Conservation (phyloP, 1,284 basidiomycete genomes). For the Tylopilus sp. region DNA sequence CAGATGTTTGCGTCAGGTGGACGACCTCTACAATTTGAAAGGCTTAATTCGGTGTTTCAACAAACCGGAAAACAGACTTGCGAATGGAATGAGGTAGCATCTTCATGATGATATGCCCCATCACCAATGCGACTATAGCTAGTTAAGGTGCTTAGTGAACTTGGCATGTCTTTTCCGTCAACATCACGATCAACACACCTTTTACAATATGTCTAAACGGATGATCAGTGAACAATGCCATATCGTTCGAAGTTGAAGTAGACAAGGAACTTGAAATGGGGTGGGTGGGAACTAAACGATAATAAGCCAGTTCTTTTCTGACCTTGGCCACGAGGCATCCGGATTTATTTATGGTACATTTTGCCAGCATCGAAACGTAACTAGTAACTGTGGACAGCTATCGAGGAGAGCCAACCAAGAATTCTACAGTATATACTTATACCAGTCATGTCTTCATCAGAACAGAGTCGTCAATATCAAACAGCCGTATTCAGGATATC, state of each 20-base stretch:
- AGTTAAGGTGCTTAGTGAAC: conserved; percentile 14
- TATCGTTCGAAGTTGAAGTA: conserved; percentile 19
- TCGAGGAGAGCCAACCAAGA: conserved; percentile 13
- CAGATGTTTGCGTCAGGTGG: conserved; percentile 67
- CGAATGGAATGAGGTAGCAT: conserved; percentile 42
- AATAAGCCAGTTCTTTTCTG: conserved; percentile 24
- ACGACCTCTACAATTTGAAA: conserved; percentile 49
- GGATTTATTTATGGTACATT: conserved; percentile 7
- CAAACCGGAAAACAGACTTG: conserved; percentile 27
- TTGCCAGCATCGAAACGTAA: conserved; percentile 13
- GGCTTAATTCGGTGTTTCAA: conserved; percentile 5
- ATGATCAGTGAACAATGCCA: conserved; percentile 33
- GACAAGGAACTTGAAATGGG: conserved; percentile 17
- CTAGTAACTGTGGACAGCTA: conserved; percentile 9
- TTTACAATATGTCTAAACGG: conserved; percentile 33
- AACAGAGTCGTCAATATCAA: conserved; percentile 10
- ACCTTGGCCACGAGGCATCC: conserved; percentile 29
- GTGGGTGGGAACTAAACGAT: conserved; percentile 27
- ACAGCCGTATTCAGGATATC: not conserved
- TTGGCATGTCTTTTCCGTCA: not conserved
- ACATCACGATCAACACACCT: conserved; percentile 18
- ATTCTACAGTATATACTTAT: not conserved
- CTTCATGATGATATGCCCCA: conserved; percentile 35
- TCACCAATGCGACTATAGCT: conserved; percentile 32
- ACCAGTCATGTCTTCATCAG: conserved; percentile 11